phyloP scores from a whole-genome alignment of 1,284 basidiomycete genomes.

The Phenoliferia sp. region DNA sequence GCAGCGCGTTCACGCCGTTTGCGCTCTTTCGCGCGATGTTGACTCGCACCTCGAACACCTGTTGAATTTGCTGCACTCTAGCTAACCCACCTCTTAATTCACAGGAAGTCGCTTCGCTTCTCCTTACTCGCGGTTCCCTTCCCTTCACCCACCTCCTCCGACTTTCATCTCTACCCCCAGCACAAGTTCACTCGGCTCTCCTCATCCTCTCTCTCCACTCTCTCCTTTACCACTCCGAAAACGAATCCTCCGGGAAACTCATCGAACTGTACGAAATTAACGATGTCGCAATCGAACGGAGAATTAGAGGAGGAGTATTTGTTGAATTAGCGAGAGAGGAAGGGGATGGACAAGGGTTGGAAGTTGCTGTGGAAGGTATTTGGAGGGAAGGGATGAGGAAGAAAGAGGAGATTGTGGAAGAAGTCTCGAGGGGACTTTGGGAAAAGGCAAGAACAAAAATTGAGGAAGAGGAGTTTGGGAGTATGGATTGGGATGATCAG shows the following conservation, averaged over 20 bases:
- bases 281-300: constrained; percentile 40
- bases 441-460: no score
- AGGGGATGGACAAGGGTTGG: constrained; percentile 5
- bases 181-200: constrained; percentile 66
- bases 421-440: constrained; percentile 3
- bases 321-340: constrained; percentile 65
- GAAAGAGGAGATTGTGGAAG: constrained; percentile 13
- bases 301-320: constrained; percentile 47
- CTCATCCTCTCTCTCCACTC: constrained; percentile 89
- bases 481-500: not conserved
- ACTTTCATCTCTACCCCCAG: constrained; percentile 59
- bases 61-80: no score
- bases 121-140: constrained; percentile 81
- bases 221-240: constrained; percentile 43
- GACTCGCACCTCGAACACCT: not conserved
- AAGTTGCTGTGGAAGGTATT: constrained; percentile 9
- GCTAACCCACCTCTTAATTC: not conserved
- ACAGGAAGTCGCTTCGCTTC: constrained; percentile 70
- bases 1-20: not conserved
- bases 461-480: not conserved
- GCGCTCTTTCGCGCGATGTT: not conserved
- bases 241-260: constrained; percentile 28
- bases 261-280: constrained; percentile 45
- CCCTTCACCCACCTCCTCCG: constrained; percentile 56
- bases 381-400: constrained; percentile 25